Percentiles rank a stretch among this genome's conserved stretches.
phyloP scores from a whole-genome alignment of 2,329 filamentous ascomycete species.

The Stagonosporopsis rhizophila region DNA sequence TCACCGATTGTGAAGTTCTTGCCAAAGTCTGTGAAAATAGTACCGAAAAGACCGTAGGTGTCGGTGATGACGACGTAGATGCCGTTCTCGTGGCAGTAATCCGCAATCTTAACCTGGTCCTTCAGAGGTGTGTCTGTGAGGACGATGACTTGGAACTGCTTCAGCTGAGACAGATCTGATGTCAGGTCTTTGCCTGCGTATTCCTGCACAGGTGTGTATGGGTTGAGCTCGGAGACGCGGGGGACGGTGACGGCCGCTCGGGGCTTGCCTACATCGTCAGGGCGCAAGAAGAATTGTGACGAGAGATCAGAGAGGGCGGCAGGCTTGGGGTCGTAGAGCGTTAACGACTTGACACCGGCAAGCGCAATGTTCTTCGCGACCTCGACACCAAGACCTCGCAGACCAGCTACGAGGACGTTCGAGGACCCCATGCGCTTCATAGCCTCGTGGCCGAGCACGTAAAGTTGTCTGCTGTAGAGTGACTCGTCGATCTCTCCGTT shows the following conservation, averaged over 20 bases:
- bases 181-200: constrained; percentile 71
- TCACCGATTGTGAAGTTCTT: constrained; percentile 92
- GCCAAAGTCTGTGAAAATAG: constrained; percentile 97
- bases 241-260: constrained; percentile 87
- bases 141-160: constrained; percentile 91
- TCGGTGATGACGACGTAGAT: constrained; percentile 90
- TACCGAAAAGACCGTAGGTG: constrained; percentile 92
- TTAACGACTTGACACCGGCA: constrained; percentile 96
- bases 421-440: constrained; percentile 99
- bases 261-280: constrained; percentile 88
- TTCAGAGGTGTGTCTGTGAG: constrained; percentile 83
- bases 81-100: constrained; percentile 92
- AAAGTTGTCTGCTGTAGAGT: constrained; percentile 72
- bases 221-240: constrained; percentile 91
- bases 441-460: constrained; percentile 77
- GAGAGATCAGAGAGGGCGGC: constrained; percentile 88
- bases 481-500: constrained; percentile 72
- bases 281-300: constrained; percentile 93
- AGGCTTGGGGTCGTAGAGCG: constrained; percentile 87
- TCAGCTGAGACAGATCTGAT: constrained; percentile 79
- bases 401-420: constrained; percentile 87
- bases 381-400: constrained; percentile 95
- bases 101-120: constrained; percentile 82
- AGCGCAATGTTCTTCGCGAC: constrained; percentile 99
- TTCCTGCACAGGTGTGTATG: constrained; percentile 88